Evolutionary conservation across 2,329 filamentous ascomycete genomes (phyloP).

Genomic region (Paracoccidioides brasiliensis): DNA sequence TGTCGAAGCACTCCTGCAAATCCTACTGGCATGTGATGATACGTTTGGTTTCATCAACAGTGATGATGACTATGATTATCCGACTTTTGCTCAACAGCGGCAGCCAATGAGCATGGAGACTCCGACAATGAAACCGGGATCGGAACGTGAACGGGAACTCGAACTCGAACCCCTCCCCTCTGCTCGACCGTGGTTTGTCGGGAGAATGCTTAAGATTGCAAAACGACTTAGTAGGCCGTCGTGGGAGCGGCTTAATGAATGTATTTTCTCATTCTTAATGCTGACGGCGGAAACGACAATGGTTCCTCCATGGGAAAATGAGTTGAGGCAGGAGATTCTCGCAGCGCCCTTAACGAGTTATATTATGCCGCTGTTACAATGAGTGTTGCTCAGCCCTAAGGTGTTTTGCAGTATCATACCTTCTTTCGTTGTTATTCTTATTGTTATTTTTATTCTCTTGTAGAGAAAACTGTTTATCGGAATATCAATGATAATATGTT

Average conservation of each 20-base stretch:
- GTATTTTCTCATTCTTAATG: conserved; percentile 25
- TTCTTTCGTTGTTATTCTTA: not conserved
- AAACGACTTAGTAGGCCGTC: conserved; percentile 22
- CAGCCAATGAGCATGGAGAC: not conserved
- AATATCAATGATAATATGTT: too few relatives aligned
- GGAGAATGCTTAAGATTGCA: conserved; percentile 29
- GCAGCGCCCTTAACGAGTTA: conserved; percentile 26
- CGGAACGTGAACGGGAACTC: too few relatives aligned
- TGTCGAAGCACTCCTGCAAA: conserved; percentile 28
- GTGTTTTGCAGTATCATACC: not conserved
- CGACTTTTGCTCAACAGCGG: not conserved
- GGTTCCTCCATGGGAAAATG: conserved; percentile 20
- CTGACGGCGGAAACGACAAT: conserved; percentile 15
- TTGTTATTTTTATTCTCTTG: too few relatives aligned
- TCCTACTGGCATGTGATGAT: conserved; percentile 25
- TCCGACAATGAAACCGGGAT: not conserved
- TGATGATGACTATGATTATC: not conserved
- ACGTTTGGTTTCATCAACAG: conserved; percentile 8
- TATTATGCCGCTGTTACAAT: conserved; percentile 17
- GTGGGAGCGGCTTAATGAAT: conserved; percentile 25
- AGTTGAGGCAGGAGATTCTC: conserved; percentile 25
- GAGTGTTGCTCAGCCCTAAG: not conserved
- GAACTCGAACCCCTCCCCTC: conserved; percentile 8
- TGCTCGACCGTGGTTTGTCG: conserved; percentile 28
- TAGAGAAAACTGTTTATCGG: too few relatives aligned